phyloP scores from a whole-genome alignment of 768 basidiomycete species.

The Pleurotus sapidus region DNA sequence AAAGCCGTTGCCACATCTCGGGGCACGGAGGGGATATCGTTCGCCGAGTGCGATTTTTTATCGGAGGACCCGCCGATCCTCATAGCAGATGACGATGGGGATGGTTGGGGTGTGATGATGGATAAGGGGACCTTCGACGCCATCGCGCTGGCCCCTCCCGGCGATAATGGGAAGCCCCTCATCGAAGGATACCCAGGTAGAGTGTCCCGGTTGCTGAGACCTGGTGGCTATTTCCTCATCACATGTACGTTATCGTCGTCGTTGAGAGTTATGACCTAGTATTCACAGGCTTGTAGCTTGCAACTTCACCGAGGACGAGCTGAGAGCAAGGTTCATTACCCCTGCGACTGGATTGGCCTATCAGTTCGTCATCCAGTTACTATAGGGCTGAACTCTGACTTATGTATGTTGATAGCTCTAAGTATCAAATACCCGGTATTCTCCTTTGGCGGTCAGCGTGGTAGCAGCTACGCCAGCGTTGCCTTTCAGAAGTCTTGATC shows the following conservation, averaged over 20 bases:
- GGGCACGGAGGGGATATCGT: slow-evolving; percentile 42
- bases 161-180: slow-evolving; percentile 48
- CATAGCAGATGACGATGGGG: slow-evolving; percentile 18
- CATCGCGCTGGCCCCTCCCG: slow-evolving; percentile 68
- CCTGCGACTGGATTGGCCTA: slow-evolving; percentile 50
- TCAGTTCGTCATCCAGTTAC: slow-evolving; percentile 46
- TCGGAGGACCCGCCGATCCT: slow-evolving; percentile 42
- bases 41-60: slow-evolving; percentile 66
- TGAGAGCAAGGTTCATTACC: slow-evolving; percentile 50
- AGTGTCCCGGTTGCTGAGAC: slow-evolving; percentile 53
- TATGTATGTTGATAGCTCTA: slow-evolving; percentile 47
- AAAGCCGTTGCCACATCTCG: slow-evolving; percentile 49
- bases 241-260: slow-evolving; percentile 56
- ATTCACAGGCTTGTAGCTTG: slow-evolving; percentile 46
- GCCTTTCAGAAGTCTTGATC: slow-evolving; percentile 52
- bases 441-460: slow-evolving; percentile 75
- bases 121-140: slow-evolving; percentile 93
- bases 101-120: slow-evolving; percentile 68
- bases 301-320: slow-evolving; percentile 81
- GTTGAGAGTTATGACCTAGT: neutral
- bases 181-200: slow-evolving; percentile 59
- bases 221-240: slow-evolving; percentile 71
- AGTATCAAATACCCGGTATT: slow-evolving; percentile 70
- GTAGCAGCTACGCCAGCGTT: slow-evolving; percentile 66
- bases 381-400: neutral